Base-by-base conservation (phyloP, 139 green algal genomes). In the Parachlorella kessleri region DNA sequence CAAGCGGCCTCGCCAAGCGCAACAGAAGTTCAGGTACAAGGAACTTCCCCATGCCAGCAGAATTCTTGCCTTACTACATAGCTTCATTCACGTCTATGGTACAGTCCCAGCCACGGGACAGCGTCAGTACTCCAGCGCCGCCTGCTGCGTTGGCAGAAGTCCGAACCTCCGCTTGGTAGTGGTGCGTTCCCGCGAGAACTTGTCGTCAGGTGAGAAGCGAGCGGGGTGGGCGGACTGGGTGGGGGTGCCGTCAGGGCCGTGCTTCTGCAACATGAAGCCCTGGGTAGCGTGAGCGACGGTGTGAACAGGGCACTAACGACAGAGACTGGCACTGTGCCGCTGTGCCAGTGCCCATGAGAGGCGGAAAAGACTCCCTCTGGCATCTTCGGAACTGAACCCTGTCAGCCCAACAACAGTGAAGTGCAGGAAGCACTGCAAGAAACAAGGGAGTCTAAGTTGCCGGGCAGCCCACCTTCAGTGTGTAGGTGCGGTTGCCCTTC, bases 191-290 rank as follows among this genome's bases (percentile, higher is more conserved):
- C 95, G 90, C 2, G 90, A 97, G 83, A 99, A 98, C 88, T 99
- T 99, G 87, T 99, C 96, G 65, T 99, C 96, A 1, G 96, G 96
- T 0, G 93, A 98, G 87, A 99, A 99, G 54, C 96, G 91, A 0
- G 96, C 96, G 32, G 96, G 93, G 83, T 98, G 94, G 0, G 94
- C 94, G 5, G 89, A 95, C 55, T 90, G 87, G 30, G 94, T 98
- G 32, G 94, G 92, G 28, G 76, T 94, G 69, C 93, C 95, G 41
- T 97, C 87, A 21, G 94, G 93, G 1, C 78, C 90, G 1, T 85
- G 33, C 84, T 97, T 98, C 94, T 98, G 86, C 88, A 41, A 38
- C 24, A n/a, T 7, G 30, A 30, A 30, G 3, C n/a, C 36, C 38
- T 37, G 32, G 55, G 70, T 40, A 36, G 32, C 35, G 39, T 3